Evolutionary conservation across 2,329 filamentous ascomycete genomes (phyloP), one percentile per base, ranked within the genome.

Genomic region (Emmonsiellopsis sp.): DNA sequence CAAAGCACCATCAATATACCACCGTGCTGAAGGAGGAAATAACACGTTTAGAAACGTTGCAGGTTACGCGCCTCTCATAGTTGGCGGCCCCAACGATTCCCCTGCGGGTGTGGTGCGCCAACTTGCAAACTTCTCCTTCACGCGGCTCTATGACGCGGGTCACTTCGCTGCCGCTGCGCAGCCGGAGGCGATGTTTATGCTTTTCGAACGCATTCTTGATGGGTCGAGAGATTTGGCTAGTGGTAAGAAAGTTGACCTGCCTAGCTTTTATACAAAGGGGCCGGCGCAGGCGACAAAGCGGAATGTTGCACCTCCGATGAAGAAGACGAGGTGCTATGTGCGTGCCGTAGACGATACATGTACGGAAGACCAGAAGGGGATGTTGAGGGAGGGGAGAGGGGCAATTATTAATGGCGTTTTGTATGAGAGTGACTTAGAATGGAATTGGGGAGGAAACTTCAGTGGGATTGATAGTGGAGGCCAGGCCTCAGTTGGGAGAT

Each of bases 41-140:
- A 70, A 76, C 46, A 70, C 77, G 30, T 93, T 92, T 65, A 38
- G 16, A 2, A 71, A 76, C 1, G 67, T 72, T 0, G 83, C 88
- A 0, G 87, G 87, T 0, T 93, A 93, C 65, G 80, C 82, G 0
- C 81, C 85, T 11, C 82, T 93, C 57, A 73, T 83, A 10, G 82
- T 87, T 41, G 87, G 89, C 63, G 77, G 76, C 30, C 76, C 78
- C 6, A 26, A 13, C 6, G 68, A 80, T 83, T 63, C 87, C 81
- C 45, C 52, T 8, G 54, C 42, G 50, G 89, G 88, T 16, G 79
- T 81, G 53, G 87, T 89, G 0, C 80, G 87, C 3, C 87, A 93
- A 67, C 87, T 82, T 61, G 87, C 85, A 9, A 91, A 91, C 60
- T 77, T 87, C 52, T 82, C 79, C 13, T 87, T 87, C 65, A 81